Percentiles rank a stretch among this genome's conserved stretches.
These are phyloP conservation scores for Boletus coccyginus DNA, from an alignment of 768 basidiomycete species.

Conservation along the genomic window DNA sequence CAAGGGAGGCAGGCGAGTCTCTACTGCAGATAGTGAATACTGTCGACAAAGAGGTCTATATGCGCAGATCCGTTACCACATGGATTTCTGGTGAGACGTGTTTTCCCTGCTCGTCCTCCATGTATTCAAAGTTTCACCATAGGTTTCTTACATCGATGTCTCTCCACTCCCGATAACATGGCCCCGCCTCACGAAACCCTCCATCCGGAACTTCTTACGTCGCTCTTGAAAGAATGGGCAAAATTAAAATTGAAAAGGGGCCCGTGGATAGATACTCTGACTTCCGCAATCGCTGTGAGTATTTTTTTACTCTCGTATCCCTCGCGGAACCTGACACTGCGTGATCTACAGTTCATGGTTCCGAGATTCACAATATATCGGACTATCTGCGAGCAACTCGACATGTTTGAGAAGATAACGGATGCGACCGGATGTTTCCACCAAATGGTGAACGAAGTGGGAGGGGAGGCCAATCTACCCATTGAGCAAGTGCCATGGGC, in stretches of 20 bases:
- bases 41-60: neutral
- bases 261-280: neutral
- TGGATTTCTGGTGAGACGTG: neutral
- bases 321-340: too few relatives aligned
- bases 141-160: neutral
- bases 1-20: neutral
- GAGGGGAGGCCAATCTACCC: neutral
- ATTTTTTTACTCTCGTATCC: too few relatives aligned
- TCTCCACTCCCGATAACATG: neutral
- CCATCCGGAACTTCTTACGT: too few relatives aligned
- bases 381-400: neutral
- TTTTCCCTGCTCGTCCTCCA: neutral
- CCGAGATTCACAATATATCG: neutral
- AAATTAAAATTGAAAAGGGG: neutral
- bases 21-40: neutral
- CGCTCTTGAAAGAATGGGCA: neutral
- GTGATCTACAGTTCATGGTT: neutral
- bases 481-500: neutral
- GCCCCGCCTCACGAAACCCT: too few relatives aligned
- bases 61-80: neutral
- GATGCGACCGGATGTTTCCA: neutral
- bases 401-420: neutral
- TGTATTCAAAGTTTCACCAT: neutral
- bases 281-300: neutral
- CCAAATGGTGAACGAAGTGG: neutral